Evolutionary conservation across 805 yeast genomes (phyloP), one percentile per base, ranked within the genome.

Genomic region (Cyberlindnera amylophila): DNA sequence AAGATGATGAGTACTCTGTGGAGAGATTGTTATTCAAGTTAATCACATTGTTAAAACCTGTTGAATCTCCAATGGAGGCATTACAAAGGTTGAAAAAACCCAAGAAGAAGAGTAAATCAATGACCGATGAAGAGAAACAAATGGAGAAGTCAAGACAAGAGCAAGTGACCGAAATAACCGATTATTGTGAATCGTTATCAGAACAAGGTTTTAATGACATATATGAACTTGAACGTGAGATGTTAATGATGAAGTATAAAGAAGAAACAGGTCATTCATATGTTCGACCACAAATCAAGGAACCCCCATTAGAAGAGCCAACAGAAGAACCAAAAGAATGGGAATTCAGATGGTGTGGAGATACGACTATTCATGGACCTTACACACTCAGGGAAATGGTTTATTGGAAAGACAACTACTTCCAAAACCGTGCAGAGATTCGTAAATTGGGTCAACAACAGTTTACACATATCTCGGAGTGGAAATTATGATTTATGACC

Each of bases 1-100:
- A 36, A 1, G 34, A 41, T 0, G 41, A 19, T 15, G 39, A 38
- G 17, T 29, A 36, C 11, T 36, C 59, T 12, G 39, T 49, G 36
- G 55, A 57, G 16, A 34, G 29, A 24, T 44, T 65, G 13, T 36
- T 69, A 35, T 43, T 36, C 6, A 47, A 51, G 1, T 51, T 81
- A n/a, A 70, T 81, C 3, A 58, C 44, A 2, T n/a, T 54, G 1
- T 55, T 82, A 31, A 74, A 79, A 36, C 79, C 83, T 0, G 79
- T 75, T 3, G 89, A 82, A 53, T 71, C 79, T 0, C 72, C 82
- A 2, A 48, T 76, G 57, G 86, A 82, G 52, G 74, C 79, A 1
- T 58, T 82, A 27, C 75, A 52, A 50, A 66, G 69, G 47, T 63
- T 62, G 45, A 68, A 59, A 55, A 59, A 44, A 33, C 34, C 29